Conservation (phyloP, 2,329 filamentous ascomycete species). For the Monilinia fructicola region DNA sequence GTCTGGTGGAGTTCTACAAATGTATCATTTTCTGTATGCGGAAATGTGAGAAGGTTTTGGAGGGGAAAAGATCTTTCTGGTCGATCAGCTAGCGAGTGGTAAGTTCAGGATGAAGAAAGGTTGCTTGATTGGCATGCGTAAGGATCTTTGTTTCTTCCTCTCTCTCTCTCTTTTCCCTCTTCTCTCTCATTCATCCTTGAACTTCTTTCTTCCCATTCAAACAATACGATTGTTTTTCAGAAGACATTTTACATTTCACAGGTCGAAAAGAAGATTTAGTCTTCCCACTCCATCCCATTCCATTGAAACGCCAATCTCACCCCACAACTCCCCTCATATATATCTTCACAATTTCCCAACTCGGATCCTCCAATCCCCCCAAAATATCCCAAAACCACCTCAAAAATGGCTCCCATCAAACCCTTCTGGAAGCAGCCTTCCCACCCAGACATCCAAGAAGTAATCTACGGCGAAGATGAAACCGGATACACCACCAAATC, state of each 20-base stretch:
- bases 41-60: background rate
- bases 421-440: slow-evolving; percentile 62
- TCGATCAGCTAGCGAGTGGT: slow-evolving; percentile 4
- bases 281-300: background rate
- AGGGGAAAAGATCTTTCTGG: slow-evolving; percentile 9
- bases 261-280: background rate
- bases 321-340: background rate
- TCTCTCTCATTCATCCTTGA: background rate
- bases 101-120: background rate
- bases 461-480: slow-evolving; percentile 51
- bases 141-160: background rate
- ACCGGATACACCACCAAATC: slow-evolving; percentile 57
- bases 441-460: slow-evolving; percentile 57
- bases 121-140: slow-evolving; percentile 13
- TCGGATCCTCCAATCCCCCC: too few species aligned
- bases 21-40: background rate
- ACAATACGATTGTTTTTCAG: background rate
- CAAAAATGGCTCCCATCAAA: slow-evolving; percentile 53
- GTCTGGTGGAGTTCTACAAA: background rate
- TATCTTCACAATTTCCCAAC: slow-evolving; percentile 1
- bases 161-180: background rate
- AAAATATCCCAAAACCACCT: background rate
- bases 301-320: background rate
- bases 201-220: background rate
- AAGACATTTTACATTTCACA: background rate